These are phyloP conservation scores for Fusarium albosuccineum DNA, from an alignment of 2,329 filamentous ascomycete species.

Conservation along the genomic window DNA sequence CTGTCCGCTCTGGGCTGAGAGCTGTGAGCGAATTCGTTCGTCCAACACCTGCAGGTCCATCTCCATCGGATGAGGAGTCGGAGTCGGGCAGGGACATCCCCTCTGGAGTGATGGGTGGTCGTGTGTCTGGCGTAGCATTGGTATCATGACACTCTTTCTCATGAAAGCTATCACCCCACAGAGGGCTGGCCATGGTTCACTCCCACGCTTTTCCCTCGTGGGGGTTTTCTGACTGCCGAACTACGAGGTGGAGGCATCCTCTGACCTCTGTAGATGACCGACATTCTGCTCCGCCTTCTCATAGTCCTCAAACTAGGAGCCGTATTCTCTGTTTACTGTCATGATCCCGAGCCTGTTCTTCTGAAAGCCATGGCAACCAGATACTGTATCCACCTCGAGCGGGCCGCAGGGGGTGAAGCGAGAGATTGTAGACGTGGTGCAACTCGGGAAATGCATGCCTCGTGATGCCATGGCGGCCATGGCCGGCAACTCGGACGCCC, in stretches of 20 bases:
- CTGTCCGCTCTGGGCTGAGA: slow-evolving; percentile 30
- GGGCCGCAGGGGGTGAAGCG: slow-evolving; percentile 40
- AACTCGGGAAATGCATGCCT: slow-evolving; percentile 42
- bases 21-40: slow-evolving; percentile 29
- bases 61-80: slow-evolving; percentile 42
- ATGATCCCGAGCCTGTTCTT: slow-evolving; percentile 13
- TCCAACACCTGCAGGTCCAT: slow-evolving; percentile 43
- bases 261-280: background rate
- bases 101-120: slow-evolving; percentile 28
- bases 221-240: slow-evolving; percentile 28
- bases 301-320: background rate
- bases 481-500: slow-evolving; percentile 26
- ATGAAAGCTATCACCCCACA: slow-evolving; percentile 36
- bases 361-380: slow-evolving; percentile 38
- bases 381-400: slow-evolving; percentile 32
- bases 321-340: slow-evolving; percentile 27
- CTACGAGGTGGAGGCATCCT: background rate
- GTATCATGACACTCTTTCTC: slow-evolving; percentile 37
- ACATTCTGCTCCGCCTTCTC: background rate
- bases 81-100: slow-evolving; percentile 25
- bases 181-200: slow-evolving; percentile 13
- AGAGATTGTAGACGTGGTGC: slow-evolving; percentile 29
- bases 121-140: slow-evolving; percentile 38
- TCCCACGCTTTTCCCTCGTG: slow-evolving; percentile 19
- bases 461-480: slow-evolving; percentile 35